phyloP scores from a whole-genome alignment of 169 alveolate species.

The Theileria sp. region DNA sequence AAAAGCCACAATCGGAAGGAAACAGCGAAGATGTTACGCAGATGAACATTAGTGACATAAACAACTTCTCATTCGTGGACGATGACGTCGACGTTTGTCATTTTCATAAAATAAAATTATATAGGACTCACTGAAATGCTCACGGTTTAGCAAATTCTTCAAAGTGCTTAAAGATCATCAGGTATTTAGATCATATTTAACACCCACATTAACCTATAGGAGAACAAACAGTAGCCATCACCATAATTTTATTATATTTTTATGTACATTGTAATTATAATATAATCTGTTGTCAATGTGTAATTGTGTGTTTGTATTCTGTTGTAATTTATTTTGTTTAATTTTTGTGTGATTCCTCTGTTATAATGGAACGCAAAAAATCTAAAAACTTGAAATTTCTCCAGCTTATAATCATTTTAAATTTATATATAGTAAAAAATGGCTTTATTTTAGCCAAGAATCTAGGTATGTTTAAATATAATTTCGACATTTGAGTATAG shows the following conservation, averaged over 20 bases:
- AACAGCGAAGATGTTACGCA: slow-evolving; percentile 32
- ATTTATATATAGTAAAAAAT: background rate
- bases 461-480: background rate
- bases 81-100: slow-evolving; percentile 41
- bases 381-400: background rate
- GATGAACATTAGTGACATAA: slow-evolving; percentile 39
- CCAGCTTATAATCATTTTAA: background rate
- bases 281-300: slow-evolving; percentile 7
- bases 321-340: background rate
- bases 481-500: background rate
- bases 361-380: background rate
- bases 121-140: slow-evolving; percentile 49
- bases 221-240: background rate
- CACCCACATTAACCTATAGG: background rate
- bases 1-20: background rate
- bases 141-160: slow-evolving; percentile 62
- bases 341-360: slow-evolving; percentile 12
- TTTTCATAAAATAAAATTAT: background rate
- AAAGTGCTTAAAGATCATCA: slow-evolving; percentile 38
- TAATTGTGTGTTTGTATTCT: background rate
- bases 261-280: background rate
- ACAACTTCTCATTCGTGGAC: slow-evolving; percentile 61
- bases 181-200: background rate
- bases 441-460: background rate
- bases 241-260: background rate